Evolutionary conservation across 768 basidiomycete species (phyloP), one percentile per base, ranked within the genome.

Genomic region (Hysterangium stoloniferum): DNA sequence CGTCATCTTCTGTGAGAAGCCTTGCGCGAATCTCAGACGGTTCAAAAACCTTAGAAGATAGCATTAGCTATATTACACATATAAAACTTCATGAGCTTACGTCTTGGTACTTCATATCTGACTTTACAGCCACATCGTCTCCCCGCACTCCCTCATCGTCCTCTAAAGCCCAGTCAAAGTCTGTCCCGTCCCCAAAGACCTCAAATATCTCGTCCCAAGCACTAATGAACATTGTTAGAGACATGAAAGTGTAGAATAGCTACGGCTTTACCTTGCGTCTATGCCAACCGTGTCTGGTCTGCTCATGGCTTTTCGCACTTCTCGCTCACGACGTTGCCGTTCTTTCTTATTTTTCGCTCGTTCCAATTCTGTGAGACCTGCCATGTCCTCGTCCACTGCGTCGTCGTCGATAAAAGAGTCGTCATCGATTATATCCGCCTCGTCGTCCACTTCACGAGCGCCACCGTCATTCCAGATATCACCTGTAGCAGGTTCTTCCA

Each of bases 131-230:
- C 22, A 77, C 71, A 22, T 74, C 71, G 7, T 85, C 79, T 24
- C 66, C 69, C 20, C 66, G 67, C 2, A 61, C 64, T 34, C 74
- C 75, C 2, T 90, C 88, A 27, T 94, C 94, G 4, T 83, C 90
- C 40, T 72, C 83, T 38, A 99, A 65, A 11, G 94, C 94, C 86
- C 90, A 94, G 58, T 92, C 92, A 63, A 95, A 99, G 57, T 98
- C 94, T 59, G 86, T 83, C 6, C 96, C 96, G 56, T 94, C 88
- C 29, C 96, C 96, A 57, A 99, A 99, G 1, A 98, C 90, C 52
- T 91, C 94, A 54, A 87, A 84, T 24, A 98, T 86, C 67, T 97
- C 96, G 41, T 88, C 85, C 91, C 92, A 96, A 24, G 91, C 85
- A 60, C 91, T 95, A 2, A 55, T 55, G 25, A 51, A 4, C 9